Base-by-base conservation (phyloP, 371 early-diverging fungal genomes). In the Haplosporangium sp. region DNA sequence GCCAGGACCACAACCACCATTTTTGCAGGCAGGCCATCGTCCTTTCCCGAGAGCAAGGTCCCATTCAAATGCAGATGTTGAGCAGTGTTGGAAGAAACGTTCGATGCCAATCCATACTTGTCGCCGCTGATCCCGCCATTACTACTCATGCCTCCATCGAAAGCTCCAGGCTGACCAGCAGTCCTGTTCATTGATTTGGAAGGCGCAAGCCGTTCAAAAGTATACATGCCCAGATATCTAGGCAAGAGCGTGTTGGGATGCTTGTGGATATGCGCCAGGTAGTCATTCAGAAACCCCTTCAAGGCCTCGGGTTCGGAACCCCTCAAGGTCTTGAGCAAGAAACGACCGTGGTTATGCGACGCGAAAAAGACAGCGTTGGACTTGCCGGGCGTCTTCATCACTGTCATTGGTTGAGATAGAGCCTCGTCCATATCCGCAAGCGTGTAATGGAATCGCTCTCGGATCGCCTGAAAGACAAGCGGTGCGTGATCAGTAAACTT, bases 181-280 rank as follows among this genome's bases (percentile, higher is more conserved):
- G 11, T 41, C 12, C 38, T 36, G 38, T 14, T 52, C 21, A 36
- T 13, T 9, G 63, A 16, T 61, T 72, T 72, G 21, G 67, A 37
- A 8, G 51, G 64, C 0, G 72, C 37, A 1, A 79, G 29, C 14
- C 64, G 56, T 67, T 89, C 89, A 65, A 87, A 86, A 2, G 86
- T 85, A 71, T 83, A 89, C 70, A 86, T 81, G 10, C 89, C 89
- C 37, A 89, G 67, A 62, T 89, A 89, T 1, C 86, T 80, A 23
- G 89, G 89, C 18, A 89, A 70, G 6, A 89, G 66, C 8, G 89
- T 86, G 56, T 82, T 79, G 4, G 84, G 85, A 60, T 85, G 18
- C 53, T 75, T 60, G 8, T 69, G 62, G 6, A 86, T 74, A 67
- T 86, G 82, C 1, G 75, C 56, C 43, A 87, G 40, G 70, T 87